Base-by-base conservation (phyloP, 176 grass and related monocot species). In the Raddia distichophylla region DNA sequence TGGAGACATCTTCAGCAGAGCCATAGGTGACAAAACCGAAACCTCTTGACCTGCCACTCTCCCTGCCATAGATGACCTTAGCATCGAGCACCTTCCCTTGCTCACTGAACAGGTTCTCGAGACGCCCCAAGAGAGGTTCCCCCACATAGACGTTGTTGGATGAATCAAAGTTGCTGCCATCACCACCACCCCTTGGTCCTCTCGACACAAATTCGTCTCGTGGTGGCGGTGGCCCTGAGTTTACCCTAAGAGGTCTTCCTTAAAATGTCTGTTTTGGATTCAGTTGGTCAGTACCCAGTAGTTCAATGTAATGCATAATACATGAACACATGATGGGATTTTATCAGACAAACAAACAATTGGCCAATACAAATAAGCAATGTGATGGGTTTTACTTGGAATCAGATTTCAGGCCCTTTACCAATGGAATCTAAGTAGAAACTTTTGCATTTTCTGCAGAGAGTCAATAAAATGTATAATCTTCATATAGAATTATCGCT, bases 11-110 rank as follows among this genome's bases (percentile, higher is more conserved):
- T 0, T 83, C 71, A 2, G 84, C 60, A 12, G 81, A 85, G 73
- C 86, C 85, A 33, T 88, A 95, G 27, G 96, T 99, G 37, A 99
- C 93, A 69, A 99, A 99, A 44, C 96, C 96, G 2, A 99, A 99
- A 17, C 96, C 96, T 80, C 96, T 93, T 37, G 96, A 99, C 81
- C 96, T 81, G 66, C 96, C 96, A 0, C 74, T 99, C 58, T 99
- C 96, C 60, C 96, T 83, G 55, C 95, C 96, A 3, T 85, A 93
- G 76, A 99, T 87, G 19, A 99, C 93, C 73, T 84, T 91, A 5
- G 93, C 93, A 37, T 95, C 93, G 45, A 95, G 20, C 60, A 99
- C 96, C 12, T 80, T 87, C 19, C 96, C 93, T 76, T 99, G 96
- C 17, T 93, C 89, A 11, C 91, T 93, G 85, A 99, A 99, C 57